Evolutionary conservation across 768 basidiomycete species (phyloP).

Genomic region (Serpula lacrymans): DNA sequence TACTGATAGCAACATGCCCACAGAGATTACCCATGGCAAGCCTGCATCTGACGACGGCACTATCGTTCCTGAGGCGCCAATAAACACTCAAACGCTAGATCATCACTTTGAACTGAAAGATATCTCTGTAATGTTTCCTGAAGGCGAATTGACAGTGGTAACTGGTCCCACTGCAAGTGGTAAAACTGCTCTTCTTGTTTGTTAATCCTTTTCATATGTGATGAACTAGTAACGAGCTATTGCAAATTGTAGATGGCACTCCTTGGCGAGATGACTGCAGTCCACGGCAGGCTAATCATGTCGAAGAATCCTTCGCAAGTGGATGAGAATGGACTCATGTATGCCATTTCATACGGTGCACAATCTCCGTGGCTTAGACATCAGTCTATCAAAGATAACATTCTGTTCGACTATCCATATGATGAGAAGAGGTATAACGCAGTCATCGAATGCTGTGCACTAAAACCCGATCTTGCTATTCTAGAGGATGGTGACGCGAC

Average conservation of each 20-base stretch:
- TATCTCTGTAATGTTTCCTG: constrained; percentile 67
- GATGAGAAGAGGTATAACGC: constrained; percentile 37
- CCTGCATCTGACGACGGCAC: constrained; percentile 2
- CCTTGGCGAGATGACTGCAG: constrained; percentile 66
- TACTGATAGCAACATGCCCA: constrained; percentile 17
- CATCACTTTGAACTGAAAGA: constrained; percentile 66
- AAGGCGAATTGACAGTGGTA: constrained; percentile 65
- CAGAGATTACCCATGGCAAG: constrained; percentile 12
- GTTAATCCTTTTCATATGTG: constrained; percentile 15
- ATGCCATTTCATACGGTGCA: constrained; percentile 43
- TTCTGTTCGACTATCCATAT: constrained; percentile 50
- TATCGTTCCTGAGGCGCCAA: constrained; percentile 17
- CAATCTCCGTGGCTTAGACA: constrained; percentile 47
- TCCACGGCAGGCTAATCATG: constrained; percentile 54
- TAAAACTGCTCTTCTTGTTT: constrained; percentile 73
- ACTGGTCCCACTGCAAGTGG: constrained; percentile 81
- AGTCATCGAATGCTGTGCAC: constrained; percentile 44
- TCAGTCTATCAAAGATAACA: constrained; percentile 55
- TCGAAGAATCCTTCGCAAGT: constrained; percentile 56
- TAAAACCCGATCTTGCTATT: constrained; percentile 44
- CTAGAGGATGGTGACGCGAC: constrained; percentile 37
- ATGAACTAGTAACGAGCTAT: background rate
- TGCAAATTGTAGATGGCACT: constrained; percentile 52
- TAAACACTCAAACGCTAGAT: constrained; percentile 30
- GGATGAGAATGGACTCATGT: constrained; percentile 54